Conservation (phyloP, 2,329 filamentous ascomycete genomes). For the Venturia asperata region DNA sequence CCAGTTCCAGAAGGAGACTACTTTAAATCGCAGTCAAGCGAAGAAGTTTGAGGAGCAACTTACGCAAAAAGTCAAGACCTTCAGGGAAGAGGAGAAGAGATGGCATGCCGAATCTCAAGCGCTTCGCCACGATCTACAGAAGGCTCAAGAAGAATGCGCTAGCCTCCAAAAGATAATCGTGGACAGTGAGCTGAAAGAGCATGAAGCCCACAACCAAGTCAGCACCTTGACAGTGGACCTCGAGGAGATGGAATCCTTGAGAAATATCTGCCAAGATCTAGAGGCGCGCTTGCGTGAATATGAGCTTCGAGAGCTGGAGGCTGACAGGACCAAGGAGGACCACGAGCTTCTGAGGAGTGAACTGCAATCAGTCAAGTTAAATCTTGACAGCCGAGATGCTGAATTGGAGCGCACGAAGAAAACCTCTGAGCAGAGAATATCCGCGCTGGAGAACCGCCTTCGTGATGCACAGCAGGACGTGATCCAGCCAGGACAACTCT, state of each 20-base stretch:
- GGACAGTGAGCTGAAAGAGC: conserved; percentile 61
- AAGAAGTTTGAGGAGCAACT: conserved; percentile 74
- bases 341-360: conserved; percentile 53
- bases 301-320: conserved; percentile 57
- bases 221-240: conserved; percentile 56
- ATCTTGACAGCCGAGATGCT: conserved; percentile 47
- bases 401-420: conserved; percentile 43
- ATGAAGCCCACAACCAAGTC: conserved; percentile 56
- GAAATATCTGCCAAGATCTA: conserved; percentile 52
- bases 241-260: conserved; percentile 54
- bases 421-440: conserved; percentile 43
- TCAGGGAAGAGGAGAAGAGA: conserved; percentile 64
- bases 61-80: conserved; percentile 55
- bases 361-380: conserved; percentile 52
- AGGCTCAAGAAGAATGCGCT: conserved; percentile 53
- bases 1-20: conserved; percentile 63
- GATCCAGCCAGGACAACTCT: conserved; percentile 25
- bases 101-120: conserved; percentile 52
- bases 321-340: conserved; percentile 50
- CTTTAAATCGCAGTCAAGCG: conserved; percentile 62
- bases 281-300: conserved; percentile 55
- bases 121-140: conserved; percentile 52
- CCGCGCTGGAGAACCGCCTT: conserved; percentile 37
- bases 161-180: conserved; percentile 60
- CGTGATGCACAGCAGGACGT: conserved; percentile 23